Evolutionary conservation across 2,329 filamentous ascomycete species (phyloP).

Genomic region (Rhexocercosporidium sp.): DNA sequence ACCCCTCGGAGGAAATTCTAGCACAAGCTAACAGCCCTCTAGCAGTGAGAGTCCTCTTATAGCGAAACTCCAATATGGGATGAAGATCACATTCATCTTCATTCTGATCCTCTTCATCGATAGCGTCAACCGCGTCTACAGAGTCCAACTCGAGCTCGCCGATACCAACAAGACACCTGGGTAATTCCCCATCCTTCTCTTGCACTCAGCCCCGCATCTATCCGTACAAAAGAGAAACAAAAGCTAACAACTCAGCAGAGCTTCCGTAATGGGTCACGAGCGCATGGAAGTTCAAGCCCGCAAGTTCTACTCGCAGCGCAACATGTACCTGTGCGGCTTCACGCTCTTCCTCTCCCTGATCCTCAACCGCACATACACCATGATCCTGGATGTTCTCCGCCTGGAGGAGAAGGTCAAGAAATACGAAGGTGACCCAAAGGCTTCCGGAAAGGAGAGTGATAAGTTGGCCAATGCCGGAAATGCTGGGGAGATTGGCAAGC

Average conservation of each 20-base stretch:
- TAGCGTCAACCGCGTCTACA: slow-evolving; percentile 94
- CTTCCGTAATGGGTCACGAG: slow-evolving; percentile 83
- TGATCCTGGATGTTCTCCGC: slow-evolving; percentile 60
- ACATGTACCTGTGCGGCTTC: slow-evolving; percentile 99
- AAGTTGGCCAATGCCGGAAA: slow-evolving; percentile 76
- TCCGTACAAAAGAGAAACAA: neutral
- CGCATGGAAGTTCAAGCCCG: slow-evolving; percentile 98
- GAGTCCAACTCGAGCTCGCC: slow-evolving; percentile 88
- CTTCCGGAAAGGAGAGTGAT: slow-evolving; percentile 69
- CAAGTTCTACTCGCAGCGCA: slow-evolving; percentile 99
- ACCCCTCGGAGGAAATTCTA: slow-evolving; percentile 46
- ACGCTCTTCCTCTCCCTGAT: slow-evolving; percentile 98
- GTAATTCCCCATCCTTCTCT: slow-evolving; percentile 28
- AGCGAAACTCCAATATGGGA: slow-evolving; percentile 93
- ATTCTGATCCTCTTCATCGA: slow-evolving; percentile 98
- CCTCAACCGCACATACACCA: slow-evolving; percentile 97
- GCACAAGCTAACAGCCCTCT: slow-evolving; percentile 28
- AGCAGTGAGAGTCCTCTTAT: slow-evolving; percentile 56
- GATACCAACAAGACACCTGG: slow-evolving; percentile 67
- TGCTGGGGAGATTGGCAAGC: slow-evolving; percentile 73
- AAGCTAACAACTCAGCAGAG: slow-evolving; percentile 49
- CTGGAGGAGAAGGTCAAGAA: slow-evolving; percentile 91
- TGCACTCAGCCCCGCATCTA: neutral
- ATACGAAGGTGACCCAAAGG: slow-evolving; percentile 70
- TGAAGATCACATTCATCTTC: slow-evolving; percentile 99